Evolutionary conservation across 2,329 filamentous ascomycete genomes (phyloP), one percentile per base, ranked within the genome.

Genomic region (Eurotiales sp.): DNA sequence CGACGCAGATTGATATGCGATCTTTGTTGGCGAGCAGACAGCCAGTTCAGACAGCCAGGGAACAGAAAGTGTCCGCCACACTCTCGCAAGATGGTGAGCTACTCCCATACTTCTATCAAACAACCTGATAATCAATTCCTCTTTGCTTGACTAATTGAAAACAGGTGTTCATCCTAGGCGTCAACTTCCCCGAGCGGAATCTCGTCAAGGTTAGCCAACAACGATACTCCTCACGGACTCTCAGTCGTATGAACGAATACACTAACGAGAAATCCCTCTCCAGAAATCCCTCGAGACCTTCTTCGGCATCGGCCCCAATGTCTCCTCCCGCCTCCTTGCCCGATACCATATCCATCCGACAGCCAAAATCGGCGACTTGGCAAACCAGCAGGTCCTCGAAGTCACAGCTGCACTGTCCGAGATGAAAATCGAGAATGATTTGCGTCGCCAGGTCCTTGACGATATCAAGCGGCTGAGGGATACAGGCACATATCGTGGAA

Each of bases 371-470:
- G 88, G 87, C 67, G 79, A 83, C 7, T 74, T 99, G 17, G 79
- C 83, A 40, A 83, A 85, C 54, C 84, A 87, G 67, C 91, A 90
- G 55, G 76, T 96, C 59, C 85, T 89, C 47, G 86, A 87, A 48
- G 77, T 99, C 55, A 93, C 87, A 19, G 87, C 87, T 46, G 89
- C 95, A 64, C 77, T 99, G 36, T 88, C 90, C 14, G 85, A 84
- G 50, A 91, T 99, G 89, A 95, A 87, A 54, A 89, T 97, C 62
- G 93, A 96, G 71, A 95, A 87, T 69, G 91, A 97, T 63, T 78
- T 95, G 57, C 78, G 84, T 63, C 82, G 87, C 65, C 75, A 88
- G 53, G 73, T 96, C 32, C 80, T 86, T 62, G 89, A 96, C 45
- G 93, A 97, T 64, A 95, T 99, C 60, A 79, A 79, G 66, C 78